Percentiles rank a stretch among this genome's conserved stretches.
Evolutionary conservation across 139 green algal species (phyloP).

Genomic region (Picochlorum sp.): DNA sequence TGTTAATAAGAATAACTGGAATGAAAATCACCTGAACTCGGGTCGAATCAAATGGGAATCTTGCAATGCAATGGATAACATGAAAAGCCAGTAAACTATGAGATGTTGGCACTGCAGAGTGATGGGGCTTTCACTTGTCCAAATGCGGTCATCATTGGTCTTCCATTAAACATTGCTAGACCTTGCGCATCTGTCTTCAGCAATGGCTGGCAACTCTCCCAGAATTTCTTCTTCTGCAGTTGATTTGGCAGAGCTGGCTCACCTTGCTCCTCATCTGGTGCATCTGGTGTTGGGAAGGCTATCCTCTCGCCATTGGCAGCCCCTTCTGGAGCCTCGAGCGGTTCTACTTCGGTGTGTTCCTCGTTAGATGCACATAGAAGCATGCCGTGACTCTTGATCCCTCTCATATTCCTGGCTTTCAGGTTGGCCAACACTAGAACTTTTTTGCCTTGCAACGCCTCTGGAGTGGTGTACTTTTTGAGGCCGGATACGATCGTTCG

Average conservation of each 20-base stretch:
- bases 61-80: neutral
- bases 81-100: conserved; percentile 16
- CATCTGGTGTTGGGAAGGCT: no score
- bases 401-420: conserved; percentile 91
- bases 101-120: conserved; percentile 43
- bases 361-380: conserved; percentile 83
- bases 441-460: conserved; percentile 59
- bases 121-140: conserved; percentile 37
- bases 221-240: conserved; percentile 82
- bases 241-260: conserved; percentile 30
- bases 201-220: conserved; percentile 54
- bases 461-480: conserved; percentile 80
- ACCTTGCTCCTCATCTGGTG: conserved; percentile 14
- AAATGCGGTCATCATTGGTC: conserved; percentile 45
- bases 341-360: conserved; percentile 63
- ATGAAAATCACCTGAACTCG: no score
- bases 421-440: conserved; percentile 89
- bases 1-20: no score
- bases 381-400: conserved; percentile 77
- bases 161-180: conserved; percentile 39
- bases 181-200: conserved; percentile 35
- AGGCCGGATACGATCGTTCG: conserved; percentile 80
- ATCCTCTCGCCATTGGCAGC: conserved; percentile 63
- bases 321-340: conserved; percentile 60
- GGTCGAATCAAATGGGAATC: no score